These are phyloP conservation scores for Closterium sp. DNA, from an alignment of 139 green algal species.

Conservation along the genomic window DNA sequence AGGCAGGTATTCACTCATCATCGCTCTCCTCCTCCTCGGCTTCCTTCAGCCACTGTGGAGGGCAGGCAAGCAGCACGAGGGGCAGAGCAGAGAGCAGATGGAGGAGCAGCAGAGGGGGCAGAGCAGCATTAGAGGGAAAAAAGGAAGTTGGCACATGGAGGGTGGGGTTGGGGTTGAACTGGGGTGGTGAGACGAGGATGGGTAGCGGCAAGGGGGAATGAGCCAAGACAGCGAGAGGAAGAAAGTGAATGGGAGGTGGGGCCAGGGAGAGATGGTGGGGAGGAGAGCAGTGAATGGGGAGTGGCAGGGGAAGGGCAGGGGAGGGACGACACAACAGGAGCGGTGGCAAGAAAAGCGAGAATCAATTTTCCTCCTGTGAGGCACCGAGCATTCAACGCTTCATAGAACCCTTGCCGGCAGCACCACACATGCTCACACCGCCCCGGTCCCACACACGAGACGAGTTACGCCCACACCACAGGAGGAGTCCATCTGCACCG, in stretches of 20 bases:
- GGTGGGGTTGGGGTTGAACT: too few relatives aligned
- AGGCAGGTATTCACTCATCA: not conserved
- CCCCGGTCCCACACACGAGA: too few relatives aligned
- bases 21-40: not conserved
- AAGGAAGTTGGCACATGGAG: not conserved
- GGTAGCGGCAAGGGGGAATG: too few relatives aligned
- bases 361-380: not conserved
- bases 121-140: not conserved
- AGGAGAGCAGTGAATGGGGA: not conserved
- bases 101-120: too few relatives aligned
- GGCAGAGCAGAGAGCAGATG: not conserved
- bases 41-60: slow-evolving; percentile 13
- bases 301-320: not conserved
- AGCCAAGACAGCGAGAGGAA: too few relatives aligned
- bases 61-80: not conserved
- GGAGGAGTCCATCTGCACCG: too few relatives aligned
- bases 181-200: too few relatives aligned
- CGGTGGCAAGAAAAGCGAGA: too few relatives aligned
- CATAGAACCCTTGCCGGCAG: too few relatives aligned
- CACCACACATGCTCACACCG: too few relatives aligned
- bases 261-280: not conserved
- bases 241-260: not conserved
- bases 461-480: too few relatives aligned
- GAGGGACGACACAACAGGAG: not conserved
- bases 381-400: too few relatives aligned